Base-by-base conservation (phyloP, 805 yeast species). In the Saccharomyces mikatae region DNA sequence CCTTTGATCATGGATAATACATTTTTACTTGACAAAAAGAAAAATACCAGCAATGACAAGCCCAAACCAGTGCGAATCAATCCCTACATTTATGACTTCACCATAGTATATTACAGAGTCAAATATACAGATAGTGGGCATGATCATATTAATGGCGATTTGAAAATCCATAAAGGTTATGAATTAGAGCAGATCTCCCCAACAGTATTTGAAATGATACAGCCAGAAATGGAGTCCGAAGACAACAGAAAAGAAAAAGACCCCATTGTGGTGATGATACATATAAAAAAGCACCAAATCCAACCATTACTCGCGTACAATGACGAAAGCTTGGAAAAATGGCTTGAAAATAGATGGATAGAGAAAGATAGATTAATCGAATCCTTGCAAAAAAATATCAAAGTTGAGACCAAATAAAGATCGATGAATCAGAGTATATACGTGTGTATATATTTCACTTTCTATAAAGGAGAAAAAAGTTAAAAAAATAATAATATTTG, bases 281-380 rank as follows among this genome's bases (percentile, higher is more conserved):
- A 81, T 61, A 72, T 83, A 31, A 50, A 54, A 24, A 78, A 74
- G 54, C 74, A 76, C 17, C 76, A 76, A 57, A 60, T 79, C 21
- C 62, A 80, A 17, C 61, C 73, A 13, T 70, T 82, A 52, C 67
- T 86, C 10, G 83, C 87, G 0, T 51, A 64, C 8, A 85, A 79
- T 58, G 73, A 82, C 28, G 71, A 75, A 49, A 80, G 79, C 58
- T 59, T 86, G 41, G 90, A 87, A 58, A 81, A 80, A 66, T 90
- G 94, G 87, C 69, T 90, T 6, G 97, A 90, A 65, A 72, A 72
- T 46, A 71, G 74, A 32, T 90, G 97, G 96, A 68, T 70, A 8
- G 80, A 78, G 41, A 89, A 88, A 64, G 96, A 90, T 63, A 73
- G 65, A 53, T 57, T 75, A 50, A 71, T 82, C 28, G 70, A 70